These are phyloP conservation scores for Oenanthe javanica DNA, from an alignment of 140 eudicot species.

Conservation along the genomic window DNA sequence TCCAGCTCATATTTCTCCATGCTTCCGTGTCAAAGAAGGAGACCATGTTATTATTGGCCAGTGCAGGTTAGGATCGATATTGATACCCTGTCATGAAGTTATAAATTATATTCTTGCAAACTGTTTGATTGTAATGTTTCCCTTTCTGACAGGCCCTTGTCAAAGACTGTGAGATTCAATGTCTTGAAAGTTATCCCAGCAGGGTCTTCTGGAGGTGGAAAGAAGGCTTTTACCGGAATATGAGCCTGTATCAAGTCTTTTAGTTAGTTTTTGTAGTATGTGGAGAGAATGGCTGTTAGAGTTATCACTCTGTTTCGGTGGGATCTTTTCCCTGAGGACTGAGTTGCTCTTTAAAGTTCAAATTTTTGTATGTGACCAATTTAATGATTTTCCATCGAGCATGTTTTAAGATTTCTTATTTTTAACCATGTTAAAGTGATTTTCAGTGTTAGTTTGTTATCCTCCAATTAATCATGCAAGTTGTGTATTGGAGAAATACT, in stretches of 20 bases:
- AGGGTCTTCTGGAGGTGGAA: constrained; percentile 83
- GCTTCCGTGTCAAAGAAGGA: constrained; percentile 28
- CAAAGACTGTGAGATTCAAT: constrained; percentile 93
- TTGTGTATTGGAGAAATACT: too few species aligned
- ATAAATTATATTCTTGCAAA: not conserved
- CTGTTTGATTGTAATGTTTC: not conserved
- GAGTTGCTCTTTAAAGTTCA: not conserved
- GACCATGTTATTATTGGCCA: not conserved
- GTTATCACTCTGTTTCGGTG: not conserved
- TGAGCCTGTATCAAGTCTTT: constrained; percentile 14
- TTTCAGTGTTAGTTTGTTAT: not conserved
- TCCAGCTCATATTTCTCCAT: constrained; percentile 45
- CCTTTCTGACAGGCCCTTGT: constrained; percentile 51
- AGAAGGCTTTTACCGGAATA: constrained; percentile 85
- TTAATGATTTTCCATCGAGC: not conserved
- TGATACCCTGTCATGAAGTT: not conserved
- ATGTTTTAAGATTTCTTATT: not conserved
- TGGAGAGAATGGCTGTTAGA: not conserved
- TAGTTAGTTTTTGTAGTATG: not conserved
- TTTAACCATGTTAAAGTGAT: not conserved
- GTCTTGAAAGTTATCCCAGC: constrained; percentile 93
- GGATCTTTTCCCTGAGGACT: not conserved
- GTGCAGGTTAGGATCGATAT: constrained; percentile 56
- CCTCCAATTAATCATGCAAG: too few species aligned
- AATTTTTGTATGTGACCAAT: constrained; percentile 2